Conservation (phyloP, 208 protist genomes). For the Acanthamoeba lenticulata region DNA sequence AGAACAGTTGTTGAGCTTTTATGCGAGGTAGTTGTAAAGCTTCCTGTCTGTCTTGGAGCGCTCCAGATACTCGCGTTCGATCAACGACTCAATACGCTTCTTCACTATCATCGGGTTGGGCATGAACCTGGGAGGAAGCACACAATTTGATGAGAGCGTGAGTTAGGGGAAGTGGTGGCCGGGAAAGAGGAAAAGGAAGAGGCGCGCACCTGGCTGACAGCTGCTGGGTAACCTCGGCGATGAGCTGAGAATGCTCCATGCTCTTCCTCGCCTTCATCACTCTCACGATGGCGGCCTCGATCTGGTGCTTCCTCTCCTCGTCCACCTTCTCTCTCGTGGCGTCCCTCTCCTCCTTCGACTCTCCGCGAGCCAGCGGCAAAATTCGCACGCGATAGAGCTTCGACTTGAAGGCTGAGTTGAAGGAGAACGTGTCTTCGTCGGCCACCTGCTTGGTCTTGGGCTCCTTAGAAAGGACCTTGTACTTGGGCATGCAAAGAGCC, state of each 20-base stretch:
- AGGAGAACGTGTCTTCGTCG: conserved; percentile 81
- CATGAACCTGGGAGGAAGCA: conserved; percentile 73
- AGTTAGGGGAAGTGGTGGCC: conserved; percentile 7
- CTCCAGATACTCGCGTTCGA: conserved; percentile 87
- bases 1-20: too few relatives aligned
- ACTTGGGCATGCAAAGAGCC: conserved; percentile 80
- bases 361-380: conserved; percentile 74
- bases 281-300: conserved; percentile 91
- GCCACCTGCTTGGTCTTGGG: conserved; percentile 75
- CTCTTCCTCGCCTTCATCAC: conserved; percentile 90
- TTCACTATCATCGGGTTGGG: conserved; percentile 89
- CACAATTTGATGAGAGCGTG: not conserved
- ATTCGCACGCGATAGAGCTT: conserved; percentile 83
- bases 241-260: conserved; percentile 86
- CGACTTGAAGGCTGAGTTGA: conserved; percentile 82
- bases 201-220: conserved; percentile 82
- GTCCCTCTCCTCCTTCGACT: conserved; percentile 81
- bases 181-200: conserved; percentile 76
- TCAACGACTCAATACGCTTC: conserved; percentile 87
- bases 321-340: conserved; percentile 86
- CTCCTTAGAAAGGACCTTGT: conserved; percentile 73
- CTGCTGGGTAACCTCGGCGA: conserved; percentile 87
- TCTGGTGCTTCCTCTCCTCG: conserved; percentile 89
- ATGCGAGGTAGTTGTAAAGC: conserved; percentile 64
- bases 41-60: conserved; percentile 56